Percentiles rank a stretch among this genome's conserved stretches.
Conservation (phyloP, 192 early-diverging fungal genomes). For the Coemansia sp. region DNA sequence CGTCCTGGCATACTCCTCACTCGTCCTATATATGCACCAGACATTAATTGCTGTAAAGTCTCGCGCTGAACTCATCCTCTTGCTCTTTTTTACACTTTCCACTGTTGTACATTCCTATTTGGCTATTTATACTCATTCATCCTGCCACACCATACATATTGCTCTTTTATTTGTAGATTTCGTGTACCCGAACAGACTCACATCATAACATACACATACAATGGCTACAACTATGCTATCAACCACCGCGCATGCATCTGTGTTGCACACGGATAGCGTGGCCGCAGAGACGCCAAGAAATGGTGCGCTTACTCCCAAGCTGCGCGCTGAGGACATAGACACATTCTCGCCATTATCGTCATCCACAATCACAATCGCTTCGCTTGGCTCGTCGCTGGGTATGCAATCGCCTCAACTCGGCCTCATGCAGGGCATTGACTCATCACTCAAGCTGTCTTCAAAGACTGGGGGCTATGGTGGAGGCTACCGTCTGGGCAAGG, state of each 20-base stretch:
- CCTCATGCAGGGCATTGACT: background rate
- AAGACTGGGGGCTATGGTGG: background rate
- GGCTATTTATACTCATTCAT: background rate
- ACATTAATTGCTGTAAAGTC: too few species aligned
- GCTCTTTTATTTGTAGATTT: background rate
- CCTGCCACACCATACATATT: background rate
- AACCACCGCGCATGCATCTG: background rate
- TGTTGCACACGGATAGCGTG: background rate
- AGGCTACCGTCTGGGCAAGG: background rate
- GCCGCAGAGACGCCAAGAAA: too few species aligned
- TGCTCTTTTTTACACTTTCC: background rate
- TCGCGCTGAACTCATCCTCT: too few species aligned
- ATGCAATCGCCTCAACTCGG: background rate
- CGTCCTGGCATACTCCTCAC: too few species aligned
- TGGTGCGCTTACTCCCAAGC: too few species aligned
- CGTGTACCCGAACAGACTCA: background rate
- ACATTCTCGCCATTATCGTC: conserved; percentile 47
- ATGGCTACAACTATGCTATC: background rate
- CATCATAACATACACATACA: background rate
- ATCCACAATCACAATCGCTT: conserved; percentile 43
- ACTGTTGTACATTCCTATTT: background rate
- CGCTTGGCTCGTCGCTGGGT: conserved; percentile 35
- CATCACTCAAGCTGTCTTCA: background rate
- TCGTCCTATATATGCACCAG: too few species aligned
- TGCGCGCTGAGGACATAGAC: conserved; percentile 21